Evolutionary conservation across 208 protist genomes (phyloP).

Genomic region (Acanthamoeba quina): DNA sequence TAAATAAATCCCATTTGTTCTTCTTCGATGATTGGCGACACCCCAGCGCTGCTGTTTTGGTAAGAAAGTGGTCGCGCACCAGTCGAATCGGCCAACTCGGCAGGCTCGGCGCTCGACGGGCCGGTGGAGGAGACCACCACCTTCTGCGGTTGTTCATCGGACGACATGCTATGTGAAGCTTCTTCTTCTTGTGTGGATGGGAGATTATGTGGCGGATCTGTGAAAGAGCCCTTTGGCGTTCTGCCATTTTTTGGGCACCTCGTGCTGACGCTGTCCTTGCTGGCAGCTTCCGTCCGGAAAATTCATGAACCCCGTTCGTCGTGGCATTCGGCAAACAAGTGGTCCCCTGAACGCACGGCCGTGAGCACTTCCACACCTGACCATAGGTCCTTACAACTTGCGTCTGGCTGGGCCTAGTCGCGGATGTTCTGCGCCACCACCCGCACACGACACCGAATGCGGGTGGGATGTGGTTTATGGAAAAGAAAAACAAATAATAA

Average conservation of each 20-base stretch:
- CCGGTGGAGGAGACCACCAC: constrained; percentile 5
- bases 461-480: too few relatives aligned
- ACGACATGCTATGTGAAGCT: neutral
- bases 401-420: too few relatives aligned
- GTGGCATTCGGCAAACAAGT: too few relatives aligned
- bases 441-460: too few relatives aligned
- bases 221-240: too few relatives aligned
- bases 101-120: neutral
- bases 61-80: neutral
- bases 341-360: too few relatives aligned
- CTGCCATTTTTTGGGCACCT: too few relatives aligned
- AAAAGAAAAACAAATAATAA: neutral
- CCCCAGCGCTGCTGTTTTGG: neutral
- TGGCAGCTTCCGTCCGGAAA: neutral
- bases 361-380: too few relatives aligned
- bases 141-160: constrained; percentile 23
- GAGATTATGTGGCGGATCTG: too few relatives aligned
- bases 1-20: neutral
- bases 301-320: too few relatives aligned
- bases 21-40: neutral
- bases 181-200: neutral
- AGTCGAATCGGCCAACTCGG: constrained; percentile 10
- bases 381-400: too few relatives aligned
- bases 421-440: too few relatives aligned
- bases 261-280: neutral